Percentiles rank a stretch among this genome's conserved stretches.
phyloP scores from a whole-genome alignment of 208 protist species.

The Trypanosoma congolense region DNA sequence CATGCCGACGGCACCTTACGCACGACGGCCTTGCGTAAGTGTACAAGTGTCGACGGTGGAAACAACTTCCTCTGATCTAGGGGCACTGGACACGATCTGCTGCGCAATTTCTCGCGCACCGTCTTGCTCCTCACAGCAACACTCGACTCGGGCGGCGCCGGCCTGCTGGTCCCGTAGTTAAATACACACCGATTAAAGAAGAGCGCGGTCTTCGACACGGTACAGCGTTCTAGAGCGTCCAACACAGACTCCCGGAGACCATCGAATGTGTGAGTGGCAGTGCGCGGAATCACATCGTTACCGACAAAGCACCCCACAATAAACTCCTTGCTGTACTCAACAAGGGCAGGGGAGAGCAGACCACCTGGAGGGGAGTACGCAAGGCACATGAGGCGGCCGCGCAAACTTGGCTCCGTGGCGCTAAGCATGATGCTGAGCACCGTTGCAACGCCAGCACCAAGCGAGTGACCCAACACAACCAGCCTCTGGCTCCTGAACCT shows the following conservation, averaged over 20 bases:
- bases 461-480: conserved; percentile 81
- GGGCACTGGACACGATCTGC: conserved; percentile 14
- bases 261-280: conserved; percentile 78
- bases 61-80: conserved; percentile 34
- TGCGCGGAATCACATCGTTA: conserved; percentile 77
- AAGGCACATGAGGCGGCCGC: conserved; percentile 55
- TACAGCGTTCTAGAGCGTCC: conserved; percentile 50
- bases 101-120: conserved; percentile 37
- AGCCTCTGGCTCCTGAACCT: conserved; percentile 34
- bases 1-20: conserved; percentile 9
- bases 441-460: conserved; percentile 74
- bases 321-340: conserved; percentile 61
- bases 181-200: conserved; percentile 49
- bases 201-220: conserved; percentile 56
- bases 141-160: conserved; percentile 23
- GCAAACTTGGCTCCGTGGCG: conserved; percentile 37
- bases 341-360: conserved; percentile 56
- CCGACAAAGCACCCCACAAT: conserved; percentile 62
- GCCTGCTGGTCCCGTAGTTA: conserved; percentile 15
- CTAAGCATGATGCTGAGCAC: conserved; percentile 66
- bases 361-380: conserved; percentile 82
- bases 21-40: conserved; percentile 61
- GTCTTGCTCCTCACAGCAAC: conserved; percentile 21
- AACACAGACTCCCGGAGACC: conserved; percentile 69
- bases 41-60: conserved; percentile 59